Conservation (phyloP, 345 rosid genomes). For the Eucalyptus regnans region DNA sequence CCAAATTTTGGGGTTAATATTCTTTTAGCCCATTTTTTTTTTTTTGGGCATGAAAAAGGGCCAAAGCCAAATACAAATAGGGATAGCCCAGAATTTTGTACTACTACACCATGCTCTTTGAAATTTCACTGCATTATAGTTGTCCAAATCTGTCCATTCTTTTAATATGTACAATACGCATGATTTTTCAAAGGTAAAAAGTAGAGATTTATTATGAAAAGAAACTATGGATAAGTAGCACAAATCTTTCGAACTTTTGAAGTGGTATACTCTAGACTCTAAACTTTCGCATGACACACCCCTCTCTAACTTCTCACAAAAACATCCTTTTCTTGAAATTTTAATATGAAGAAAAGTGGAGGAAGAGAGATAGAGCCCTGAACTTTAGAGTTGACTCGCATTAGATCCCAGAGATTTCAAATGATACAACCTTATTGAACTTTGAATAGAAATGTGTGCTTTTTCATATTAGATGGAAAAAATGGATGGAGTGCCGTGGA, state of each 20-base stretch:
- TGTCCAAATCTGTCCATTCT: not conserved
- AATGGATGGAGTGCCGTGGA: not conserved
- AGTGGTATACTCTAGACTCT: not conserved
- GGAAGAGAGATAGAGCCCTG: not conserved
- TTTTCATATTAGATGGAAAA: not conserved
- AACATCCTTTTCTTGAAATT: not conserved
- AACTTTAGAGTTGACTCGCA: not conserved
- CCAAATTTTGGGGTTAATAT: not conserved
- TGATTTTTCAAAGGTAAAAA: not conserved
- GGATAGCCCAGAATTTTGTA: not conserved
- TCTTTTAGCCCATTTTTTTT: not conserved
- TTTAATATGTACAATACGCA: not conserved
- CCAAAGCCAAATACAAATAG: too few relatives aligned
- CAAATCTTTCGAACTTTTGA: not conserved
- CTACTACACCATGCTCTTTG: not conserved
- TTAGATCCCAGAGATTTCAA: not conserved
- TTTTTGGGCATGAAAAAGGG: too few relatives aligned
- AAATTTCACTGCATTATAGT: not conserved
- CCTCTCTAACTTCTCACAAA: not conserved
- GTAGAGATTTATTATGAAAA: not conserved
- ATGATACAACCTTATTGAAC: not conserved
- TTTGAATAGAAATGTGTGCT: not conserved
- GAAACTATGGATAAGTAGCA: not conserved
- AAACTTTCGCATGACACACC: not conserved
- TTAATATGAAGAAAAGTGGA: not conserved